Conservation (phyloP, 169 alveolate genomes). For the Plasmodium relictum region DNA sequence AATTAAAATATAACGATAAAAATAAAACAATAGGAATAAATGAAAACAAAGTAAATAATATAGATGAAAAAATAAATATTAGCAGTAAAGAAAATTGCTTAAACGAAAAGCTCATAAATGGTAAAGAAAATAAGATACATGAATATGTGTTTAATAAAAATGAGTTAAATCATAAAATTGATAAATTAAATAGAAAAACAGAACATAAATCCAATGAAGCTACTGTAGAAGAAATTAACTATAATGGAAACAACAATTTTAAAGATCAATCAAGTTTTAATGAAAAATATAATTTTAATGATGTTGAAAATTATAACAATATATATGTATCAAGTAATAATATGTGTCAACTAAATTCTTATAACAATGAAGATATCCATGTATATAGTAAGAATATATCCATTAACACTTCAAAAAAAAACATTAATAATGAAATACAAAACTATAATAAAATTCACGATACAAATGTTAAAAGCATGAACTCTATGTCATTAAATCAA, state of each 20-base stretch:
- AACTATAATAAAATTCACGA: too few relatives aligned
- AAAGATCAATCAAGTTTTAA: not conserved
- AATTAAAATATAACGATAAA: not conserved
- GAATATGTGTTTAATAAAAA: too few relatives aligned
- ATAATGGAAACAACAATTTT: not conserved
- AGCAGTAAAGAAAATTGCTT: too few relatives aligned
- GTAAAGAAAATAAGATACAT: too few relatives aligned
- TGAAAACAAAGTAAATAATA: not conserved
- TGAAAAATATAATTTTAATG: not conserved
- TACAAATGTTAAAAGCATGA: too few relatives aligned
- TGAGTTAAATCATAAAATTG: not conserved
- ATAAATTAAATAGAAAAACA: not conserved
- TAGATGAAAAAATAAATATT: too few relatives aligned
- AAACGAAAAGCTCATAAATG: too few relatives aligned
- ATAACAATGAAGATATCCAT: not conserved
- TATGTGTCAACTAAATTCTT: not conserved
- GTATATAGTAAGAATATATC: too few relatives aligned
- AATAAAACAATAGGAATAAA: not conserved
- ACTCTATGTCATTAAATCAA: not conserved
- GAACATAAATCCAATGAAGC: not conserved
- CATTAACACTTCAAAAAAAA: too few relatives aligned
- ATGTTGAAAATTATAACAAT: not conserved
- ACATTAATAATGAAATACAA: too few relatives aligned
- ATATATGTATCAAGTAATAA: not conserved
- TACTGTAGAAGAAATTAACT: not conserved